Conservation (phyloP, 345 rosid species). For the Garcia nutans region DNA sequence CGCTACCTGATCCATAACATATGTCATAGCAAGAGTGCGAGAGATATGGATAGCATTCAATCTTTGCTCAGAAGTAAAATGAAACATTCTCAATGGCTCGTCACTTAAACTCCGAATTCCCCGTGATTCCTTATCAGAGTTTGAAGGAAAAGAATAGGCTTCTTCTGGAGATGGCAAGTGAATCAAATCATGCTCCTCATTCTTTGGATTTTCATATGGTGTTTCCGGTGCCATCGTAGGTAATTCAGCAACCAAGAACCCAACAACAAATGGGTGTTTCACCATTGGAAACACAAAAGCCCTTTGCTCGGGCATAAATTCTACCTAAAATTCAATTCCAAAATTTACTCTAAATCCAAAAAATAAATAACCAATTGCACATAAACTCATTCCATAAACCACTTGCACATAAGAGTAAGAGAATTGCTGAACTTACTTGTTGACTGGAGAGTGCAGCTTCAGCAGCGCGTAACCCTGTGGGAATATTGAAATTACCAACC, state of each 20-base stretch:
- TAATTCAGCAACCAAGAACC: conserved; percentile 92
- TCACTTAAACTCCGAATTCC: conserved; percentile 35
- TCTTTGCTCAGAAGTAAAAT: conserved; percentile 61
- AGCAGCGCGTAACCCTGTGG: conserved; percentile 75
- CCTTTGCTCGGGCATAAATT: conserved; percentile 53
- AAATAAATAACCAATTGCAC: background rate
- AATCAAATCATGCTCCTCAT: conserved; percentile 31
- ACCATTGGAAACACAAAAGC: conserved; percentile 93
- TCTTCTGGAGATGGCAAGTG: conserved; percentile 47
- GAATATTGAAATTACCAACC: conserved; percentile 69
- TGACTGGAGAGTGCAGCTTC: conserved; percentile 79
- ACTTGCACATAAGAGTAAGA: background rate
- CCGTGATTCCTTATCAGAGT: conserved; percentile 29
- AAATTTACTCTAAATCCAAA: background rate
- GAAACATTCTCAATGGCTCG: conserved; percentile 28
- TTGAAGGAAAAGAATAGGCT: conserved; percentile 46
- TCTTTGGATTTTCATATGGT: conserved; percentile 9
- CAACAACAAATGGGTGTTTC: conserved; percentile 86
- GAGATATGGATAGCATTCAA: conserved; percentile 69
- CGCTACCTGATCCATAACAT: conserved; percentile 94
- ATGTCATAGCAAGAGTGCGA: conserved; percentile 77
- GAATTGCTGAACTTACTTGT: conserved; percentile 44
- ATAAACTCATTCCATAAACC: background rate
- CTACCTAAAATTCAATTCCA: conserved; percentile 44
- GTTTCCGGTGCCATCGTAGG: conserved; percentile 33